phyloP scores from a whole-genome alignment of 306 rosid species.

The Abrus pulchellus region DNA sequence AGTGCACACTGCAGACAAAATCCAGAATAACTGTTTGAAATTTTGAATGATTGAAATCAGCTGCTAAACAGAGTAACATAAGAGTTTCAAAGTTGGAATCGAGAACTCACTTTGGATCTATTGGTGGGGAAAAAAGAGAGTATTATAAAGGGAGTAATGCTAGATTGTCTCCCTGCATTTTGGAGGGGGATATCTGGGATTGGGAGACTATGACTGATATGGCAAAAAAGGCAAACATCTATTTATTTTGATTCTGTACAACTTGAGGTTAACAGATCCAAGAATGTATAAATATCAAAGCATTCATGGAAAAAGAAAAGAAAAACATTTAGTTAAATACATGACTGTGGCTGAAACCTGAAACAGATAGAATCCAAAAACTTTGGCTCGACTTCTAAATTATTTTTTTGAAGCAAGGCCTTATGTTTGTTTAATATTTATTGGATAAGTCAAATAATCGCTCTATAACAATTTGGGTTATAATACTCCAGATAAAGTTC shows the following conservation, averaged over 20 bases:
- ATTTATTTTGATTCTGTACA: not conserved
- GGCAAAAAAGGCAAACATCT: not conserved
- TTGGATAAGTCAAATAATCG: conserved; percentile 6
- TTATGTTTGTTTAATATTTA: conserved; percentile 3
- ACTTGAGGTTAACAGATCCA: not conserved
- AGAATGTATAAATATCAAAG: not conserved
- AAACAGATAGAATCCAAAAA: conserved; percentile 11
- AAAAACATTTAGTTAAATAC: not conserved
- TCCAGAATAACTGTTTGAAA: not conserved
- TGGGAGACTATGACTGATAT: not conserved
- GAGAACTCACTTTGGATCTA: not conserved
- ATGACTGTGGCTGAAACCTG: not conserved
- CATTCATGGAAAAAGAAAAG: not conserved
- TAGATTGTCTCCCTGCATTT: not conserved
- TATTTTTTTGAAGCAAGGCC: conserved; percentile 22
- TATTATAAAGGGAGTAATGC: not conserved
- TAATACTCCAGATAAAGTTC: conserved; percentile 1
- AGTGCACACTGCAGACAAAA: not conserved
- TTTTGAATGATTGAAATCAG: not conserved
- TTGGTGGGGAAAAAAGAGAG: not conserved
- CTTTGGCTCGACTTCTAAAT: conserved; percentile 2
- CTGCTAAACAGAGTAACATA: not conserved
- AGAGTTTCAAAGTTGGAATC: not conserved
- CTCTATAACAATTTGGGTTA: not conserved
- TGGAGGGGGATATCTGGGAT: conserved; percentile 1